phyloP scores from a whole-genome alignment of 2,329 filamentous ascomycete genomes.

The Stachybotrys chlorohalonatus region DNA sequence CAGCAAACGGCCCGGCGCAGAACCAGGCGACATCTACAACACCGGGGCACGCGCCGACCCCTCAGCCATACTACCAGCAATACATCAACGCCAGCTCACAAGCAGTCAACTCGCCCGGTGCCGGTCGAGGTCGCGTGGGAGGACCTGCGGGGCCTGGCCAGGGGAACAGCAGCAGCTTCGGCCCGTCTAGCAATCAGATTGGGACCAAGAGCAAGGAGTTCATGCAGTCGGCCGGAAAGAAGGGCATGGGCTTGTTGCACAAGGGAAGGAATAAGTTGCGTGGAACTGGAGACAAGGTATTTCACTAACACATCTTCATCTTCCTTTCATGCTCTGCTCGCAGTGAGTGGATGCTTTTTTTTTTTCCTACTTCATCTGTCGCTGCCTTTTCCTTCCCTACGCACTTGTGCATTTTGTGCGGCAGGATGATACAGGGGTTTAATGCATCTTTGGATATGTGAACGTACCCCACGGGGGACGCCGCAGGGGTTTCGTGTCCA shows the following conservation, averaged over 20 bases:
- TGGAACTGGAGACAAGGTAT: conserved; percentile 76
- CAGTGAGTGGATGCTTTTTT: conserved; percentile 8
- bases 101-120: conserved; percentile 13
- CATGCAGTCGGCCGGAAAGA: conserved; percentile 76
- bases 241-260: conserved; percentile 82
- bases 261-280: conserved; percentile 82
- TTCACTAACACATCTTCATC: conserved; percentile 49
- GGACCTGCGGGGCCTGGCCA: conserved; percentile 27
- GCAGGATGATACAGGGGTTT: conserved; percentile 8
- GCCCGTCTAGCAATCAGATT: conserved; percentile 52
- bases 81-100: conserved; percentile 38
- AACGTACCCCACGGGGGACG: not conserved
- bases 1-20: conserved; percentile 6
- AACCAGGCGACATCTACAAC: conserved; percentile 10
- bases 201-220: conserved; percentile 83
- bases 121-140: conserved; percentile 25
- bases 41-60: conserved; percentile 14
- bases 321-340: conserved; percentile 9
- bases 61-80: conserved; percentile 48
- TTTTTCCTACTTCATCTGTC: conserved; percentile 2
- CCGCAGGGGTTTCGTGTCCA: not conserved
- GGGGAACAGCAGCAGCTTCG: conserved; percentile 35
- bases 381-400: not conserved
- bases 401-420: conserved; percentile 8
- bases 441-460: not conserved